Percentiles rank a stretch among this genome's conserved stretches.
Conservation (phyloP, 257 asterid species). For the Przewalskia tangutica region DNA sequence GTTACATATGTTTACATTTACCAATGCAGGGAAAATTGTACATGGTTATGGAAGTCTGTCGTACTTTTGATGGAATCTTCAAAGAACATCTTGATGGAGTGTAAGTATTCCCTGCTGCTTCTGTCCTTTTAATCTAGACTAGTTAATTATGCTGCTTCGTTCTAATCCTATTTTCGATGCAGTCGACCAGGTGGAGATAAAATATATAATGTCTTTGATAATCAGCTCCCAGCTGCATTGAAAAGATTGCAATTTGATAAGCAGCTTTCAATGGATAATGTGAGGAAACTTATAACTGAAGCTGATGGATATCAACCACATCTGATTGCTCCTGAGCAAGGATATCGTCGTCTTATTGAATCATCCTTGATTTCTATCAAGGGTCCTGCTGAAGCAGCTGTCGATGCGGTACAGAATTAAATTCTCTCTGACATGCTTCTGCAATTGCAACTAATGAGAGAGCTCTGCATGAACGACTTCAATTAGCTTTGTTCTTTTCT, state of each 20-base stretch:
- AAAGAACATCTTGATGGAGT: constrained; percentile 98
- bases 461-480: not conserved
- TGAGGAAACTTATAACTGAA: constrained; percentile 86
- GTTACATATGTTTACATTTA: constrained; percentile 8
- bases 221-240: constrained; percentile 95
- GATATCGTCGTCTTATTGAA: constrained; percentile 96
- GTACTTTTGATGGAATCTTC: constrained; percentile 83
- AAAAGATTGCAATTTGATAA: constrained; percentile 95
- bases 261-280: constrained; percentile 98
- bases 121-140: not conserved
- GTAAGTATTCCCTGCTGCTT: constrained; percentile 31
- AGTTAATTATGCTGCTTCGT: not conserved
- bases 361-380: constrained; percentile 75
- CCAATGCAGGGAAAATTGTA: constrained; percentile 80
- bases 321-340: constrained; percentile 98
- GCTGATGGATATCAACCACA: constrained; percentile 99
- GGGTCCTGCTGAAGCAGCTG: constrained; percentile 98
- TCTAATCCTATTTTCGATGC: constrained; percentile 23
- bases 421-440: not conserved
- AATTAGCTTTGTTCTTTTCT: not conserved
- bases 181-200: constrained; percentile 99
- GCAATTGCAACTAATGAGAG: not conserved
- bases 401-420: constrained; percentile 63
- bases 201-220: constrained; percentile 79
- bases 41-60: constrained; percentile 97